Evolutionary conservation across 495 filamentous ascomycete species (phyloP), one percentile per base, ranked within the genome.

Genomic region (Neurospora tetraspora): DNA sequence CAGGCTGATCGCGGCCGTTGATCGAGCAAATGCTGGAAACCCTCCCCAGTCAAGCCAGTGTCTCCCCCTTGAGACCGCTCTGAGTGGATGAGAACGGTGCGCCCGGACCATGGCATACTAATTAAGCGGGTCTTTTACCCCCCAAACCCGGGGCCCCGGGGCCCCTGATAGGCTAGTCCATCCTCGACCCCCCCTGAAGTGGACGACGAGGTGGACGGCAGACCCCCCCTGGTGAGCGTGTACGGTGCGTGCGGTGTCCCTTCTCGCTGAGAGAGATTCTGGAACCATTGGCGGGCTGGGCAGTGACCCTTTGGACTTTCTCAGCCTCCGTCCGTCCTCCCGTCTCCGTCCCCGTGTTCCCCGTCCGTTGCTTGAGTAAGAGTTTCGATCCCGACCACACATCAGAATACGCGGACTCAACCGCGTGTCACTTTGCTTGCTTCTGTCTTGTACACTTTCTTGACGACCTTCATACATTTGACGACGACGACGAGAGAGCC

Each of bases 91-190:
- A 27, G 20, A 65, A 34, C 14, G 27, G 27, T 65, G 14, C 27
- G 53, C 53, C 47, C 47, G 47, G 2, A 5, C 47, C 47, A 59
- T 59, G 14, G 31, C 53, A 65, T 65, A n/a, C n/a, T n/a, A 65
- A 65, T 71, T 31, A 69, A 72, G 71, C 59, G 71, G 71, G 59
- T 68, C 71, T 3, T 27, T 23, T 23, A 23, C 59, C 12, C 31
- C 20, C 20, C 36, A 31, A 34, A 72, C 38, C 71, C 65, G 23
- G 39, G 59, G 9, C 37, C 38, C 71, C 65, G 23, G 39, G 59
- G 9, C 37, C 31, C 65, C 68, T 73, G 68, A 73, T 73, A 70
- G 71, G 71, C 31, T 53, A 43, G 12, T 31, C 59, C 27, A 7
- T 43, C 20, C 39, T 69, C 61, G 53, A 68, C 34, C 27, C 20